Evolutionary conservation across 1,284 basidiomycete genomes (phyloP), one percentile per base, ranked within the genome.

Genomic region (Macrocybe sp.): DNA sequence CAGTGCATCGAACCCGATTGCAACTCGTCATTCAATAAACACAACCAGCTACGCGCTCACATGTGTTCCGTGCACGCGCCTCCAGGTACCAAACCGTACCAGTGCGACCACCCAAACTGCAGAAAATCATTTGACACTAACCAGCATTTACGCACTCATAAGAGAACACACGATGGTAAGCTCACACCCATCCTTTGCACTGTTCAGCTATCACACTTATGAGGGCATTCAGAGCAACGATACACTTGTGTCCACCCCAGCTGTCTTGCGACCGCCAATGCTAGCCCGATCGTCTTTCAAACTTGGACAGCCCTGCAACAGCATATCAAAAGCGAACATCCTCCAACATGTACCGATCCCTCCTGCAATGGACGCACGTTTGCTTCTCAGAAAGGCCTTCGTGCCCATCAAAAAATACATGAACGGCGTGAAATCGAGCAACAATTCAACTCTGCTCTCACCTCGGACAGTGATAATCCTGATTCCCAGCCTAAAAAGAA

Each of bases 261-360:
- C 4, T 92, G 89, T 66, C 62, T 80, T 7, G 61, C 69, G 8
- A 44, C 53, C 7, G 37, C 59, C 5, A 60, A 61, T 11, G 59
- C 64, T 8, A 55, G 57, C 2, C 70, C 74, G 0, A 67, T 69
- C 22, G 86, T 78, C 53, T 95, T 88, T 64, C 61, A 78, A 2
- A 94, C 83, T 3, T 97, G 93, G 93, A 83, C 89, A 0, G 76
- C 82, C 3, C 75, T 97, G 6, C 92, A 92, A 62, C 71, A 78
- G 7, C 94, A 97, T 64, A 81, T 84, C 43, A 85, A 87, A 41
- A 75, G 69, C 1, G 76, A 61, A 0, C 94, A 97, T 61, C 92
- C 89, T 0, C 91, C 93, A 1, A 80, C 70, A 1, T 97, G 94
- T 64, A 73, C 73, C 0, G 74, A 91, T 57, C 57, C 73, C 2